Percentiles rank a stretch among this genome's conserved stretches.
phyloP scores from a whole-genome alignment of 176 grass and related monocot genomes.

The Poa pratensis region DNA sequence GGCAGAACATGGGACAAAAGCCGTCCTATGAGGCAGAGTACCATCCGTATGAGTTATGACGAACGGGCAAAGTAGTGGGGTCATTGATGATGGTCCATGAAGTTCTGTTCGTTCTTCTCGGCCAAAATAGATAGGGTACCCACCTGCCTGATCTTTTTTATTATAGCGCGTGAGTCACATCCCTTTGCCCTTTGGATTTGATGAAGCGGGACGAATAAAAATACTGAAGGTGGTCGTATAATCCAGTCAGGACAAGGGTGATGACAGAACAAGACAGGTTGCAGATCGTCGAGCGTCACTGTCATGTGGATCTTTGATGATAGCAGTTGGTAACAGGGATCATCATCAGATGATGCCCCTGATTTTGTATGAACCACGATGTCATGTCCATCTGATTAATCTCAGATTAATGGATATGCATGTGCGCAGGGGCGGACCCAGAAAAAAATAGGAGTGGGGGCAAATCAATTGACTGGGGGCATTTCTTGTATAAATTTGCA shows the following conservation, averaged over 20 bases:
- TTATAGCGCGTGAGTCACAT: constrained; percentile 1
- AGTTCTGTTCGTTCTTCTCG: background rate
- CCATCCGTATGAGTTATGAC: too few relatives aligned
- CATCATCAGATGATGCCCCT: background rate
- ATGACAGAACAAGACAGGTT: background rate
- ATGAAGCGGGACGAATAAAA: background rate
- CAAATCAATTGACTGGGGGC: too few relatives aligned
- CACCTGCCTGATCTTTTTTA: background rate
- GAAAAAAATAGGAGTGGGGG: too few relatives aligned
- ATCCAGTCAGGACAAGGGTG: constrained; percentile 2
- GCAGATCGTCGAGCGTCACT: background rate
- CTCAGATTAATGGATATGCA: background rate
- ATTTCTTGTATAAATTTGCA: too few relatives aligned
- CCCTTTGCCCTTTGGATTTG: background rate
- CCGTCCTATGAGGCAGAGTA: too few relatives aligned
- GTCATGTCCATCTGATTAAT: background rate
- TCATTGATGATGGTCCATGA: background rate
- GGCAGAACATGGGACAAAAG: background rate
- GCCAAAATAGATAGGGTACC: background rate
- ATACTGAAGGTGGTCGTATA: background rate
- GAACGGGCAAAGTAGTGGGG: too few relatives aligned
- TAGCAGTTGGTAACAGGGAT: background rate
- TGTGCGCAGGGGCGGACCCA: too few relatives aligned
- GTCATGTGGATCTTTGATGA: background rate
- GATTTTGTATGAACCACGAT: background rate